Percentiles rank a stretch among this genome's conserved stretches.
These are phyloP conservation scores for Lachancea waltii DNA, from an alignment of 805 yeast genomes.

Conservation along the genomic window DNA sequence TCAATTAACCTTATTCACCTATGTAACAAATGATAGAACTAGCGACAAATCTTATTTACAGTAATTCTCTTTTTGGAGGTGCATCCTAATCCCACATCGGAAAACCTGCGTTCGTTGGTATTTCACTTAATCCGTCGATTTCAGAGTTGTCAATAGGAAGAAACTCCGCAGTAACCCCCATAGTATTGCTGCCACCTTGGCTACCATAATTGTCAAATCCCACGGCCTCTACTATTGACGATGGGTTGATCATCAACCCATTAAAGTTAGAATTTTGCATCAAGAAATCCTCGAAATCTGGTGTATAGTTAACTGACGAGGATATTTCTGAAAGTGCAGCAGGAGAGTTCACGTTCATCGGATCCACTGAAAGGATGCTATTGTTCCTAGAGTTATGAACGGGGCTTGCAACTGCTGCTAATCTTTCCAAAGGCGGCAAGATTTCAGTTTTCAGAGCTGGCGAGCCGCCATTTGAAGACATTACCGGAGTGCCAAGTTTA, in stretches of 20 bases:
- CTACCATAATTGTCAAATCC: slow-evolving; percentile 21
- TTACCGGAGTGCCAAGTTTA: background rate
- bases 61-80: no score
- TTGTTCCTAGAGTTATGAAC: background rate
- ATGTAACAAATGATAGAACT: no score
- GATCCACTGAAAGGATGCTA: background rate
- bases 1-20: no score
- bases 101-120: slow-evolving; percentile 18
- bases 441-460: slow-evolving; percentile 3
- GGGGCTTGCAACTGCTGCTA: background rate
- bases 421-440: slow-evolving; percentile 4
- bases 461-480: background rate
- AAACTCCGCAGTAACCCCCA: slow-evolving; percentile 22
- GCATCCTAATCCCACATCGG: slow-evolving; percentile 25
- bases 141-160: slow-evolving; percentile 26
- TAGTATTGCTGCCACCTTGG: slow-evolving; percentile 9
- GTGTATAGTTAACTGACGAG: slow-evolving; percentile 19
- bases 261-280: slow-evolving; percentile 28
- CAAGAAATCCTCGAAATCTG: slow-evolving; percentile 33
- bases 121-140: slow-evolving; percentile 25
- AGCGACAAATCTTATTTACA: no score
- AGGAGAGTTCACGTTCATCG: slow-evolving; percentile 12
- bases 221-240: slow-evolving; percentile 29
- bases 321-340: slow-evolving; percentile 17
- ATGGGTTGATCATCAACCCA: slow-evolving; percentile 29